These are phyloP conservation scores for Sporothrix curviconia DNA, from an alignment of 2,329 filamentous ascomycete genomes.

Conservation along the genomic window DNA sequence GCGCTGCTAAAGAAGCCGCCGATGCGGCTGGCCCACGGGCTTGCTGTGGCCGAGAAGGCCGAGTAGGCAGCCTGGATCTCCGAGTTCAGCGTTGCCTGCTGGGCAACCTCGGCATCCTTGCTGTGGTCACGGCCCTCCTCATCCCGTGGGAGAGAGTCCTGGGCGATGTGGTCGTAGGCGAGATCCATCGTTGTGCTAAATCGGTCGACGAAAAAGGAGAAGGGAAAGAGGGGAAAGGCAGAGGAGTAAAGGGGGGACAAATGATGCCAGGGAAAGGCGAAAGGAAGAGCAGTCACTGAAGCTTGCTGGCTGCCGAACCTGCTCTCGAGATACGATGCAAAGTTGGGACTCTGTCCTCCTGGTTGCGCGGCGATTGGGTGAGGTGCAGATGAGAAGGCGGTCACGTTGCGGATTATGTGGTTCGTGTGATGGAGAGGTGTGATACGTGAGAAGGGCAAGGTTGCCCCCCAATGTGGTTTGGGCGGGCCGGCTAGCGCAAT, in stretches of 20 bases:
- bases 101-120: slow-evolving; percentile 31
- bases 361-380: slow-evolving; percentile 3
- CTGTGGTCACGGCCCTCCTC: slow-evolving; percentile 35
- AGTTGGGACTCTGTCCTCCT: no score
- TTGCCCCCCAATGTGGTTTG: slow-evolving; percentile 10
- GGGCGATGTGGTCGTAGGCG: slow-evolving; percentile 93
- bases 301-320: background rate
- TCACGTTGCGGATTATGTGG: slow-evolving; percentile 5
- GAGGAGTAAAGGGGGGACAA: background rate
- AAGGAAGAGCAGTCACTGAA: background rate
- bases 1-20: slow-evolving; percentile 86
- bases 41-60: slow-evolving; percentile 79
- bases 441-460: slow-evolving; percentile 1
- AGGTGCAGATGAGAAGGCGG: slow-evolving; percentile 5
- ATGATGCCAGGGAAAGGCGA: no score
- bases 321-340: background rate
- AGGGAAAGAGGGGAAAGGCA: background rate
- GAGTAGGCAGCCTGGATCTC: slow-evolving; percentile 95
- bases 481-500: slow-evolving; percentile 6
- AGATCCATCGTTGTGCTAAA: slow-evolving; percentile 66
- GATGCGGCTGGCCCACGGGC: slow-evolving; percentile 82
- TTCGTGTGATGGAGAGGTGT: background rate
- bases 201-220: background rate
- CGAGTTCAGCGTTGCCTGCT: slow-evolving; percentile 60
- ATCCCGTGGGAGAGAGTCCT: slow-evolving; percentile 64